A percentile compares a stretch with the other conserved stretches of the same genome.
These are phyloP conservation scores for Typha latifolia DNA, from an alignment of 176 grass and related monocot species.

Conservation along the genomic window DNA sequence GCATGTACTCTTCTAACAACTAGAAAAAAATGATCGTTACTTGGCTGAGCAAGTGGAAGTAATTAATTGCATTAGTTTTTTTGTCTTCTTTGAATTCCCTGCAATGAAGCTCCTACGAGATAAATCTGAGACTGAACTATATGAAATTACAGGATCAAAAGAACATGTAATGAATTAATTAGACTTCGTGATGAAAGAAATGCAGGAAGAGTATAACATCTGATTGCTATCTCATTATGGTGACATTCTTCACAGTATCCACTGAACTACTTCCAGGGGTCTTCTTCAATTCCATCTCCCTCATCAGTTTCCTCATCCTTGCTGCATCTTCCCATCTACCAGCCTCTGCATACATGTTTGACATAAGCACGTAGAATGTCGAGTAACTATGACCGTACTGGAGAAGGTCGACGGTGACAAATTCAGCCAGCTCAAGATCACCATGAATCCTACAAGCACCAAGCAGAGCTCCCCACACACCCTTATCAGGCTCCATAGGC, in stretches of 20 bases:
- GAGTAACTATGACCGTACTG: constrained; percentile 24
- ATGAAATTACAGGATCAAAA: too few relatives aligned
- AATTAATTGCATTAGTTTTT: too few relatives aligned
- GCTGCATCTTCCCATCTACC: constrained; percentile 45
- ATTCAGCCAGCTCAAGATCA: constrained; percentile 47
- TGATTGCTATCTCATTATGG: constrained; percentile 10
- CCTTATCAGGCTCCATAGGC: constrained; percentile 39
- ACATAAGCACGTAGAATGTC: constrained; percentile 40
- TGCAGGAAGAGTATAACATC: too few relatives aligned
- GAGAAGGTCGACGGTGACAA: constrained; percentile 30
- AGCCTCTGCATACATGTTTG: constrained; percentile 46
- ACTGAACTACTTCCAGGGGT: constrained; percentile 32
- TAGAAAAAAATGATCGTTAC: too few relatives aligned
- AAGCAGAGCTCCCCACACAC: constrained; percentile 65
- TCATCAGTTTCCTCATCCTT: constrained; percentile 30
- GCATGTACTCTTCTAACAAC: too few relatives aligned
- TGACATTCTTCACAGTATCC: constrained; percentile 11
- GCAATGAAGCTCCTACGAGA: too few relatives aligned
- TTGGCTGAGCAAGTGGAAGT: too few relatives aligned
- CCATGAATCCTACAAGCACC: constrained; percentile 49
- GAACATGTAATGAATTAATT: too few relatives aligned
- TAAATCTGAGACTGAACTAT: too few relatives aligned
- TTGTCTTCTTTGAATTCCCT: too few relatives aligned
- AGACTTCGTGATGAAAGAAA: too few relatives aligned
- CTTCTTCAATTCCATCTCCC: constrained; percentile 52